These are phyloP conservation scores for Sporothrix inflata DNA, from an alignment of 2,329 filamentous ascomycete genomes.

Conservation along the genomic window DNA sequence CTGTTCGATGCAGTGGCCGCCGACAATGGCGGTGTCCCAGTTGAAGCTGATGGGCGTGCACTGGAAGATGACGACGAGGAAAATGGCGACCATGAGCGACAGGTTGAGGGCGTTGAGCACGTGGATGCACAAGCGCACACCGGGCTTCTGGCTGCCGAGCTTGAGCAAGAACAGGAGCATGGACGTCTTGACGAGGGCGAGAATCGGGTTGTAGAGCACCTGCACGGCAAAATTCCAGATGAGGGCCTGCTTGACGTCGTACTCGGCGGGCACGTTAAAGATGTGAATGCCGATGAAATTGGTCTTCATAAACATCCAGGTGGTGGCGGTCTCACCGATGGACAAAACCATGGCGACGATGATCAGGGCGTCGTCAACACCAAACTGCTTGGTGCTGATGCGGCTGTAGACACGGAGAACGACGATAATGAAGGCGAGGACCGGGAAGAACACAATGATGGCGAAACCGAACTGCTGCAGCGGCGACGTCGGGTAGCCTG, in stretches of 20 bases:
- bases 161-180: constrained; percentile 42
- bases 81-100: constrained; percentile 40
- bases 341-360: constrained; percentile 31
- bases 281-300: constrained; percentile 34
- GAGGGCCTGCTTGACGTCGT: constrained; percentile 23
- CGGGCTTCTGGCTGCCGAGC: constrained; percentile 39
- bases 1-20: constrained; percentile 44
- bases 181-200: constrained; percentile 43
- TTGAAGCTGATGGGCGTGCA: constrained; percentile 48
- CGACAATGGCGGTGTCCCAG: constrained; percentile 49
- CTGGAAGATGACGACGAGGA: constrained; percentile 43
- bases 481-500: constrained; percentile 27
- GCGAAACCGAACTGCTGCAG: constrained; percentile 35
- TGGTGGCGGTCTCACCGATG: constrained; percentile 28
- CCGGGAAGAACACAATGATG: constrained; percentile 38
- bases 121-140: constrained; percentile 38
- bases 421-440: constrained; percentile 36
- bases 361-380: constrained; percentile 31
- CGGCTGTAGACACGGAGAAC: constrained; percentile 37
- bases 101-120: constrained; percentile 41
- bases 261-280: constrained; percentile 25
- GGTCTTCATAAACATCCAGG: constrained; percentile 32
- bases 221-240: constrained; percentile 34
- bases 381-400: constrained; percentile 34
- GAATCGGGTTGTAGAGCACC: constrained; percentile 34